A percentile compares a stretch with the other conserved stretches of the same genome.
Conservation (phyloP, 139 green algal species). For the Chlorella vulgaris region DNA sequence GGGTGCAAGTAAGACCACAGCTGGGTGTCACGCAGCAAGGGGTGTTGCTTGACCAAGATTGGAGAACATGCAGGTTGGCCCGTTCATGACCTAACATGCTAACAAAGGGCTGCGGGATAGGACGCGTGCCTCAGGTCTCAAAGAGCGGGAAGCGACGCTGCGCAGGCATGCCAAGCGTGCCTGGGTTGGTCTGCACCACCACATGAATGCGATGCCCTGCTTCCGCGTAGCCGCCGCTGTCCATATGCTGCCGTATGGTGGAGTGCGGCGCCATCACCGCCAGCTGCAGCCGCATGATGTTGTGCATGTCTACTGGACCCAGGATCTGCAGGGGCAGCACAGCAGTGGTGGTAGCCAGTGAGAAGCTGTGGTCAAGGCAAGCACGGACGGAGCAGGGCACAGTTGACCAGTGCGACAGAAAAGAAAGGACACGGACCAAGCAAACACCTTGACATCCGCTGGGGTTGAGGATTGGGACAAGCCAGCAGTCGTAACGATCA, state of each 20-base stretch:
- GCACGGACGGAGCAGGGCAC: neutral
- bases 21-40: too few relatives aligned
- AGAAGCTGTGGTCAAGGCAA: neutral
- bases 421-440: too few relatives aligned
- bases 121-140: too few relatives aligned
- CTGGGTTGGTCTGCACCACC: constrained; percentile 32
- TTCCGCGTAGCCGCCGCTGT: constrained; percentile 68
- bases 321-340: constrained; percentile 50
- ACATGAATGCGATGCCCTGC: constrained; percentile 71
- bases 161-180: neutral
- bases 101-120: too few relatives aligned
- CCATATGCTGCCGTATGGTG: constrained; percentile 56
- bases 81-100: too few relatives aligned
- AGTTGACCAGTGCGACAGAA: too few relatives aligned
- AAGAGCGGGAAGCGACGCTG: neutral
- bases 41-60: too few relatives aligned
- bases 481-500: too few relatives aligned
- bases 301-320: constrained; percentile 52
- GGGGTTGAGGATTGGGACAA: too few relatives aligned
- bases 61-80: too few relatives aligned
- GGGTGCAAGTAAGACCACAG: too few relatives aligned
- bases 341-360: neutral
- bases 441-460: too few relatives aligned
- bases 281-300: constrained; percentile 77
- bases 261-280: constrained; percentile 60